Conservation (phyloP, 139 green algal species). For the Microglena sp. region DNA sequence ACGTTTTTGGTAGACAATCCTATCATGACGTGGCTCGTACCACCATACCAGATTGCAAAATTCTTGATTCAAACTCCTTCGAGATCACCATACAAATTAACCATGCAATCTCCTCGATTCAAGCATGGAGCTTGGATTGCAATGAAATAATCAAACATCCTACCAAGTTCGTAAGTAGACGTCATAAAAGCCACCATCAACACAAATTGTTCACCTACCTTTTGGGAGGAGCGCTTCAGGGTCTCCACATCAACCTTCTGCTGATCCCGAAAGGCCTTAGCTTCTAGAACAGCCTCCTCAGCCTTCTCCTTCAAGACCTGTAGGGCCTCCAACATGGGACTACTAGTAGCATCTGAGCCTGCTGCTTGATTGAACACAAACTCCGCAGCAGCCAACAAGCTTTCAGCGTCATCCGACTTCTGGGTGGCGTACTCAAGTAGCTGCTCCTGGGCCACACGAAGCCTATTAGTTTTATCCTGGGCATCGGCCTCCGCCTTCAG, state of each 20-base stretch:
- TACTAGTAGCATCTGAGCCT: not conserved
- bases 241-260: constrained; percentile 50
- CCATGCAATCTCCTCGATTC: too few relatives aligned
- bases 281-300: constrained; percentile 39
- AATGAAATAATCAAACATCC: too few relatives aligned
- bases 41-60: too few relatives aligned
- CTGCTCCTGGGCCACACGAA: constrained; percentile 71
- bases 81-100: too few relatives aligned
- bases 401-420: constrained; percentile 23
- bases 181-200: too few relatives aligned
- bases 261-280: constrained; percentile 34
- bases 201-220: constrained; percentile 21
- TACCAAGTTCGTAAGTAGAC: too few relatives aligned
- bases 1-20: too few relatives aligned
- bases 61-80: too few relatives aligned
- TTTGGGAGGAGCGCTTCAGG: constrained; percentile 42
- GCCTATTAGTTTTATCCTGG: constrained; percentile 34
- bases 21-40: too few relatives aligned
- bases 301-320: constrained; percentile 20
- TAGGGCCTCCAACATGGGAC: constrained; percentile 4
- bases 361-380: not conserved
- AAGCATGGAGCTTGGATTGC: too few relatives aligned
- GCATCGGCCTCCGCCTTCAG: constrained; percentile 63
- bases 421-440: constrained; percentile 64
- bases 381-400: not conserved